Evolutionary conservation across 495 filamentous ascomycete genomes (phyloP), one percentile per base, ranked within the genome.

Genomic region (Sphaerosporella brunnea): DNA sequence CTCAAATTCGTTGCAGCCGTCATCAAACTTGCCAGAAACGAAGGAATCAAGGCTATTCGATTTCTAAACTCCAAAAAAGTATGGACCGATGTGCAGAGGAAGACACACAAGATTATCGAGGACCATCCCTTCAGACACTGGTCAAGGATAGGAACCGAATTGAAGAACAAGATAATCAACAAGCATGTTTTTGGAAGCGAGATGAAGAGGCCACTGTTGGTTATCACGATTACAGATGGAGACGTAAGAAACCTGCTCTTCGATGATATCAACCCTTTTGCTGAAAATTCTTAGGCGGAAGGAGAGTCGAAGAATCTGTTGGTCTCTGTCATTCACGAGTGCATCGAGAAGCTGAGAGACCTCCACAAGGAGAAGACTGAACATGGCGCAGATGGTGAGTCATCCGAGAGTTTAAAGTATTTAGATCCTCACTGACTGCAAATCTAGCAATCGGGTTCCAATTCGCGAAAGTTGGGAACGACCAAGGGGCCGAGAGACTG

Each of bases 211-310:
- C 78, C 78, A 1, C 66, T 80, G 11, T 65, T 83, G 39, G 66
- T 82, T 45, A 79, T 82, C 56, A 73, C 74, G 18, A 73, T 83
- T 51, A 83, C 79, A 5, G 79, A 82, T 50, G 79, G 79, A 9
- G 53, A 40, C 13, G 54, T 57, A 57, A 49, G 73, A 75, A 55
- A 76, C 73, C 4, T 70, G 69, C n/a, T 40, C 10, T 9, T 21
- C 7, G 37, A 40, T 2, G 1, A n/a, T n/a, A n/a, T n/a, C n/a
- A n/a, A n/a, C n/a, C n/a, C n/a, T n/a, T n/a, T n/a, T n/a, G n/a
- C n/a, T n/a, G n/a, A n/a, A 71, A 78, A 42, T 65, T 66, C 34
- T 65, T 46, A 46, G 54, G 35, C 37, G 25, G 53, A 58, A 24
- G 53, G 54, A 9, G 49, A 57, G 40, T 49, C 23, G 15, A 47